Evolutionary conservation across 2,329 filamentous ascomycete genomes (phyloP), one percentile per base, ranked within the genome.

Genomic region (Penicillium sp.): DNA sequence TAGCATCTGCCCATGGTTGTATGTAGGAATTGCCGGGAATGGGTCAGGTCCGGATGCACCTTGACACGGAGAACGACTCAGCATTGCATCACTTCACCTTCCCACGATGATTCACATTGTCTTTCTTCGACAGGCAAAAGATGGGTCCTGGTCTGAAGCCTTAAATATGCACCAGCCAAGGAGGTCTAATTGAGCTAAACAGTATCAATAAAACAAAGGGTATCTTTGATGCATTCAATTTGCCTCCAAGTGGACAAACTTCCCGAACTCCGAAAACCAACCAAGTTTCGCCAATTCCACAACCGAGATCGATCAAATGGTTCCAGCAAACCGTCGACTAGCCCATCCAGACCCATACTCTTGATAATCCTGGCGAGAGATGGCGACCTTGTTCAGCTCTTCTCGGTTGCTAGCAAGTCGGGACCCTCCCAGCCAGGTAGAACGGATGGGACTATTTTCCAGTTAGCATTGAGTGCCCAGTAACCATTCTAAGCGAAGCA

Each of bases 301-400:
- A 43, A 49, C 26, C 7, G 17, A 21, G 3, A 20, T 34, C 9
- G 10, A 33, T 57, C 48, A 68, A 24, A 63, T 29, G 24, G 55
- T 52, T 21, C 76, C 75, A 12, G 76, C 77, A 68, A 96, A 94
- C 66, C 84, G 90, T 63, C 84, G 86, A 23, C 84, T 84, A 20
- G 89, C 80, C 89, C 90, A 93, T 1, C 76, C 78, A 49, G 82
- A 84, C 7, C 94, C 94, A 66, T 91, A 75, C 71, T 99, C 94
- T 45, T 94, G 85, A 69, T 99, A 99, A 67, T 99, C 91, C 55
- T 89, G 83, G 68, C 89, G 90, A 0, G 90, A 94, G n/a, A 97
- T 89, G 2, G 85, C 81, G 10, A 91, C 73, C 42, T 81, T 80
- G 54, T 85, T 81, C 45, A 95, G 58, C 44, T 78, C 77, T 32